Evolutionary conservation across 805 yeast species (phyloP).

Genomic region (Ogataea haglerorum): DNA sequence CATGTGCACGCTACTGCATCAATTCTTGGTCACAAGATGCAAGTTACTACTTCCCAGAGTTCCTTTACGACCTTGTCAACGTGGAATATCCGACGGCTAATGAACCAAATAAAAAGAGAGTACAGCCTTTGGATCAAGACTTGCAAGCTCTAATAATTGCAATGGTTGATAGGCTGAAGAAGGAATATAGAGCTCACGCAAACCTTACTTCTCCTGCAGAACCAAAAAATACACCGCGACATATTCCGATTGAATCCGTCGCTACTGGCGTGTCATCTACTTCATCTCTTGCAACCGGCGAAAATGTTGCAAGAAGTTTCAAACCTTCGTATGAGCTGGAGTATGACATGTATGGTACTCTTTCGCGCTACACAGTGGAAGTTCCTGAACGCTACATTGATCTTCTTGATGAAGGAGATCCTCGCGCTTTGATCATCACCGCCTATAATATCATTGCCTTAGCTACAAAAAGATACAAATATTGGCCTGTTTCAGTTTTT

Average conservation of each 20-base stretch:
- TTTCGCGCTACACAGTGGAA: slow-evolving; percentile 21
- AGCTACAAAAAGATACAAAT: slow-evolving; percentile 14
- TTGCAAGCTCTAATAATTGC: slow-evolving; percentile 6
- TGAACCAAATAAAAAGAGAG: slow-evolving; percentile 7
- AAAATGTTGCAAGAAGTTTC: neutral
- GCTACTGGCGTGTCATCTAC: slow-evolving; percentile 1
- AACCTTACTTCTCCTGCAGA: slow-evolving; percentile 7
- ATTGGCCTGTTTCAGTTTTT: slow-evolving; percentile 21
- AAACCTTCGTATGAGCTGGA: slow-evolving; percentile 9
- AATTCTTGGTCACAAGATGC: slow-evolving; percentile 20
- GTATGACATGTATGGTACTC: slow-evolving; percentile 24
- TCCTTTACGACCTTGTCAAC: slow-evolving; percentile 21
- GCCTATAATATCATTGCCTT: slow-evolving; percentile 21
- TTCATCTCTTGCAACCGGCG: slow-evolving; percentile 1
- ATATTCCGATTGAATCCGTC: slow-evolving; percentile 18
- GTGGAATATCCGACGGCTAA: slow-evolving; percentile 10
- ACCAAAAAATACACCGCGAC: slow-evolving; percentile 8
- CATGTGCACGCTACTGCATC: slow-evolving; percentile 24
- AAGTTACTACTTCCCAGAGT: slow-evolving; percentile 23
- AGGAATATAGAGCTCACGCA: slow-evolving; percentile 22
- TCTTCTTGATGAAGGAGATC: slow-evolving; percentile 19
- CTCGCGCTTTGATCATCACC: slow-evolving; percentile 19
- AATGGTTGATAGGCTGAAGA: slow-evolving; percentile 20
- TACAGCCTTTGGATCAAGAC: slow-evolving; percentile 8
- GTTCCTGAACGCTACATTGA: slow-evolving; percentile 20